These are phyloP conservation scores for Calonectria hongkongensis DNA, from an alignment of 2,329 filamentous ascomycete species.

Conservation along the genomic window DNA sequence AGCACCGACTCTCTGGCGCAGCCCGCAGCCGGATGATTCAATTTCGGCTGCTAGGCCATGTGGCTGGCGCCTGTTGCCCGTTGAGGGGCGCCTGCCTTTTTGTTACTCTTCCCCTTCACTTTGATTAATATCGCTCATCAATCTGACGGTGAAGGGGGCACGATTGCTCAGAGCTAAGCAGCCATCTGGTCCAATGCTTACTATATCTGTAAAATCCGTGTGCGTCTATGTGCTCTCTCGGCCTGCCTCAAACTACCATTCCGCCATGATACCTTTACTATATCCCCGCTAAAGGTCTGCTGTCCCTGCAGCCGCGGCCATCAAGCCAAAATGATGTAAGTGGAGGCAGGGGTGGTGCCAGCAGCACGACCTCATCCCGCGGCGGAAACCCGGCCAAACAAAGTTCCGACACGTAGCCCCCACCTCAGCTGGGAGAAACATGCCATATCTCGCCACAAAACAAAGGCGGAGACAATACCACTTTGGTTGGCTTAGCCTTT, in stretches of 20 bases:
- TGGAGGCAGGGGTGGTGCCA: constrained; percentile 31
- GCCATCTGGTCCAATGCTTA: background rate
- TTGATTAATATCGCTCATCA: constrained; percentile 15
- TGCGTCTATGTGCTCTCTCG: constrained; percentile 11
- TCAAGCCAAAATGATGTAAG: constrained; percentile 38
- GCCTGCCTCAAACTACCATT: background rate
- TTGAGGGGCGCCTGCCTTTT: constrained; percentile 26
- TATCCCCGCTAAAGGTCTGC: constrained; percentile 29
- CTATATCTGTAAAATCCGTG: constrained; percentile 15
- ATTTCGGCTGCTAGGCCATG: constrained; percentile 50
- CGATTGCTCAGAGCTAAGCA: background rate
- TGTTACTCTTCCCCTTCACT: constrained; percentile 9
- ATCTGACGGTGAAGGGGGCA: constrained; percentile 13
- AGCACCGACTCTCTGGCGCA: constrained; percentile 9
- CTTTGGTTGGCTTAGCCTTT: background rate
- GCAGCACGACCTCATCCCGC: background rate
- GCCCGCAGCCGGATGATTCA: constrained; percentile 36
- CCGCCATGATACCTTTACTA: background rate
- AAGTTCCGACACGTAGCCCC: background rate
- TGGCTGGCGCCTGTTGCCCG: constrained; percentile 38
- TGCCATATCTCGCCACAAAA: too few relatives aligned
- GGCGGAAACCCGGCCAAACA: background rate
- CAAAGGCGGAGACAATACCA: background rate
- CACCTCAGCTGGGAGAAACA: too few relatives aligned
- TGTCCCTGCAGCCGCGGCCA: constrained; percentile 25